Evolutionary conservation across 495 filamentous ascomycete species (phyloP).

Genomic region (Rhizodiscina lignyota): DNA sequence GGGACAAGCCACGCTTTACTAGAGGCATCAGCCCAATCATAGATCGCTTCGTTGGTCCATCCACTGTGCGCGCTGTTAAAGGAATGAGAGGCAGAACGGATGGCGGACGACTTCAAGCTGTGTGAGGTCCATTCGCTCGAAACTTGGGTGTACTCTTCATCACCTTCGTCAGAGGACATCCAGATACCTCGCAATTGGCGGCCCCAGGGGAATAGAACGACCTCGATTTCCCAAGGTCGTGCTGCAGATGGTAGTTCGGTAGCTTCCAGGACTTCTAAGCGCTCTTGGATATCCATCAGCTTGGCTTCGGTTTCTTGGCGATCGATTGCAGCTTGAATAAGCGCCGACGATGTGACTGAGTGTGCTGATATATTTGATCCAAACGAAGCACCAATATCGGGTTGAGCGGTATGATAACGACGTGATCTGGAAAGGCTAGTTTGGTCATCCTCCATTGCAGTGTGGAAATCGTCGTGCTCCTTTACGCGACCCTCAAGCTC

Average conservation of each 20-base stretch:
- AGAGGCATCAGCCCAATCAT: conserved; percentile 19
- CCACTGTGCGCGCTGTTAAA: conserved; percentile 5
- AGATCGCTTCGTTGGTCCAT: conserved; percentile 25
- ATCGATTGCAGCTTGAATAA: conserved; percentile 17
- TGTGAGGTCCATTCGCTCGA: conserved; percentile 40
- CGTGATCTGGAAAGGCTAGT: conserved; percentile 4
- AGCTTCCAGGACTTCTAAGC: conserved; percentile 38
- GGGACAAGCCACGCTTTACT: conserved; percentile 36
- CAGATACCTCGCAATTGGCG: conserved; percentile 40
- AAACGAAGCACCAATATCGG: conserved; percentile 12
- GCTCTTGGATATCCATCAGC: conserved; percentile 36
- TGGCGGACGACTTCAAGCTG: background rate
- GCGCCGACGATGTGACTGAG: conserved; percentile 16
- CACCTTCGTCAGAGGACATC: conserved; percentile 32
- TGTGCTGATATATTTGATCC: conserved; percentile 16
- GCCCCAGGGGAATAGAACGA: conserved; percentile 51
- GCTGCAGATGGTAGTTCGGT: conserved; percentile 33
- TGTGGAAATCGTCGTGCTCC: conserved; percentile 36
- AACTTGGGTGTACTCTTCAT: conserved; percentile 23
- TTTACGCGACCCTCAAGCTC: conserved; percentile 45
- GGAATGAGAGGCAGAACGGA: background rate
- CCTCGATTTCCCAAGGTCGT: conserved; percentile 51
- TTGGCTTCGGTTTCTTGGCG: conserved; percentile 16
- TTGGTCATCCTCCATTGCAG: conserved; percentile 24
- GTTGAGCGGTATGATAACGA: background rate